phyloP scores from a whole-genome alignment of 768 basidiomycete genomes.

The Gloeostereum incarnatum region DNA sequence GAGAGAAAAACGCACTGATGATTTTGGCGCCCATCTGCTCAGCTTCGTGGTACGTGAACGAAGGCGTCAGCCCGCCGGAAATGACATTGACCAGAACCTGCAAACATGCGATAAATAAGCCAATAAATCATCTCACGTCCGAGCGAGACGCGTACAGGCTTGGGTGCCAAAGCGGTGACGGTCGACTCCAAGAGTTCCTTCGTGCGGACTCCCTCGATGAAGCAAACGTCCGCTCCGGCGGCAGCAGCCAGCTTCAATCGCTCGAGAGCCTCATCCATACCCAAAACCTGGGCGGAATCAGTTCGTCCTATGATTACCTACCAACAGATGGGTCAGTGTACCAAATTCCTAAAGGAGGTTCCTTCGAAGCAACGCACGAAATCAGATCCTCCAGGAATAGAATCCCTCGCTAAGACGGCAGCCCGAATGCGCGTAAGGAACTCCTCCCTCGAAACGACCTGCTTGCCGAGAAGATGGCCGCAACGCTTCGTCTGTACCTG shows the following conservation, averaged over 20 bases:
- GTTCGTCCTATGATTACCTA: slow-evolving; percentile 70
- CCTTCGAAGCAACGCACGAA: slow-evolving; percentile 35
- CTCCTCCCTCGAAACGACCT: slow-evolving; percentile 73
- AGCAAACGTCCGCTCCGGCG: slow-evolving; percentile 72
- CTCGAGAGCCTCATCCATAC: slow-evolving; percentile 66
- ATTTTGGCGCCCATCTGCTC: slow-evolving; percentile 67
- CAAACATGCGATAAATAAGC: neutral
- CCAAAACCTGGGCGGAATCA: slow-evolving; percentile 69
- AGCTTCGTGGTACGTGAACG: slow-evolving; percentile 61
- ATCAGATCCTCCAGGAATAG: slow-evolving; percentile 67
- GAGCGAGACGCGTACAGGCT: slow-evolving; percentile 37
- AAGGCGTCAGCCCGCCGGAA: slow-evolving; percentile 68
- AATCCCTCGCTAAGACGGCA: slow-evolving; percentile 68
- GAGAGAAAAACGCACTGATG: slow-evolving; percentile 43
- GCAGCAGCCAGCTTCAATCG: slow-evolving; percentile 64
- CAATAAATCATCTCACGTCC: neutral
- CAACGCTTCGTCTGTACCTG: slow-evolving; percentile 80
- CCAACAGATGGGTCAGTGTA: neutral
- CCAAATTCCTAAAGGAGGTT: neutral
- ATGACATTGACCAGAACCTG: slow-evolving; percentile 73
- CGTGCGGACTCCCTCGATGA: slow-evolving; percentile 72
- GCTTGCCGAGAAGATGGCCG: slow-evolving; percentile 73
- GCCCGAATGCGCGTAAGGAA: slow-evolving; percentile 68
- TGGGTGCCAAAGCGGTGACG: slow-evolving; percentile 59
- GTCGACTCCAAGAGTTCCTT: slow-evolving; percentile 55